Evolutionary conservation across 2,329 filamentous ascomycete species (phyloP), one percentile per base, ranked within the genome.

Genomic region (Berkeleyomyces rouxiae): DNA sequence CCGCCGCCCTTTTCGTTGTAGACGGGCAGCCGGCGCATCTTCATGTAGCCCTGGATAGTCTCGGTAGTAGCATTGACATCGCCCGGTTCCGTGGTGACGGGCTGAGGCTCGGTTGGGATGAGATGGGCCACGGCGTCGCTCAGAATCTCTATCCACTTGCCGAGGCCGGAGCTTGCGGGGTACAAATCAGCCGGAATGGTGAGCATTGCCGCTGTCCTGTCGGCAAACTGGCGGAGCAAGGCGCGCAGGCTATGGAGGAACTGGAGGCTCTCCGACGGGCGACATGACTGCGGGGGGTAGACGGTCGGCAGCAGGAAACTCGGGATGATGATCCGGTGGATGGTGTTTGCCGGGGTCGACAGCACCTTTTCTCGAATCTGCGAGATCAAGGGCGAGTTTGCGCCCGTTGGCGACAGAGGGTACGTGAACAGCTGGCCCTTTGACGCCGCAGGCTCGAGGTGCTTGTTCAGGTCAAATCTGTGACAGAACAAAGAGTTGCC

Each of bases 1-100:
- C 89, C 90, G 1, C 90, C 90, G 1, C 93, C 92, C 67, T 88
- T 89, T 71, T 97, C 92, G 65, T 95, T 88, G 67, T 89, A 85
- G 0, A 96, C 78, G 0, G 93, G 92, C 43, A 97, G 73, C 61
- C 85, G 85, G 71, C 95, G 89, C 0, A 95, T 82, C 66, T 85
- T 87, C 16, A 97, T 75, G 73, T 97, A 82, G 0, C 93, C 93
- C 70, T 97, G 63, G 33, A 59, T 62, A n/a, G 61, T 59, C 37
- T 65, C 63, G 1, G 57, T 33, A 55, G 51, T 2, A 23, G 23
- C 23, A 23, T 2, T 23, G 23, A 2, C 51, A 55, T 55, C 33
- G 43, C 49, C 40, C 39, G 62, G 58, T 43, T 62, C 61, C 9
- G 47, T 57, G 49, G 61, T 65, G 3, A 60, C 63, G 10, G 59